Evolutionary conservation across 305 asterid species (phyloP), one percentile per base, ranked within the genome.

Genomic region (Striga hermonthica): DNA sequence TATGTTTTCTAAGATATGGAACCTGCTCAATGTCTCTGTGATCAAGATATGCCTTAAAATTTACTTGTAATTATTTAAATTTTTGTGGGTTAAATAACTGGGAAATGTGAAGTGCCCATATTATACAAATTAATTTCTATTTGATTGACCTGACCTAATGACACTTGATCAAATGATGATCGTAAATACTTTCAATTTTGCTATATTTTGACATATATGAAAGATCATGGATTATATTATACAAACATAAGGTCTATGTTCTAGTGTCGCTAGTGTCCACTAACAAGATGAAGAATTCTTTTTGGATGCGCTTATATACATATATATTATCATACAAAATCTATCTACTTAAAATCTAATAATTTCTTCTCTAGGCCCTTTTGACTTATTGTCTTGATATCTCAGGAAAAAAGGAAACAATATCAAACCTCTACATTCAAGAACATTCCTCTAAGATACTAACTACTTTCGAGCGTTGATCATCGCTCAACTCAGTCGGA

Each of bases 401-500:
- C 31, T 22, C 31, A 22, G 31, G 31, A 22, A 22, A 22, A 22
- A 22, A 22, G 31, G 2, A 22, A 4, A 47, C n/a, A 47, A 3
- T 47, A 45, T n/a, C 52, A 45, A 45, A 11, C 14, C 13, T 47
- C 15, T 49, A 15, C 5, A 59, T 52, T 82, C 80, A 86, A 48
- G 69, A 79, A 71, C 80, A 66, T 60, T 77, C 79, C 61, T 76
- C 69, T 52, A 93, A 74, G 66, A 93, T 82, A 65, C 74, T 72
- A 54, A 78, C 89, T 59, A 85, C 64, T 66, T 80, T 67, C 0
- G 72, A 63, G 15, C 90, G 86, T 76, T 85, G 92, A 63, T 85
- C 87, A 43, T 80, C 68, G 56, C 74, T 79, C 77, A 93, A 65
- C 11, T 84, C 82, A 49, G 73, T 37, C 0, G 96, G 99, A 70